A percentile compares a stretch with the other conserved stretches of the same genome.
Evolutionary conservation across 108 stramenopile species (phyloP).

Genomic region (Aurantiochytrium sp.): DNA sequence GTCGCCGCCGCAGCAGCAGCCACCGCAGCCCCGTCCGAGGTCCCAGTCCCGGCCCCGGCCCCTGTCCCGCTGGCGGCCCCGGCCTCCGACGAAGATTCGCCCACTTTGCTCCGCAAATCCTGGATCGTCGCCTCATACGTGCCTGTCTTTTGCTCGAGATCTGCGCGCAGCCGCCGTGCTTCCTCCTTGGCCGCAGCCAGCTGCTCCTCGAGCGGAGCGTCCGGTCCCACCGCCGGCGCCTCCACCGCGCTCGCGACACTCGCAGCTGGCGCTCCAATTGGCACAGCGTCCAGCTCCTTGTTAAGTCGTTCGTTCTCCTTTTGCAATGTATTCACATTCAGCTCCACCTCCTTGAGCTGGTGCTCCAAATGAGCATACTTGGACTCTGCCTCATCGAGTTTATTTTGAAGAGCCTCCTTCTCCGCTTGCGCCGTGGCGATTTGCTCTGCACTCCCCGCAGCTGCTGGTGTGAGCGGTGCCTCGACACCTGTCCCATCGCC

Average conservation of each 20-base stretch:
- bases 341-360: not conserved
- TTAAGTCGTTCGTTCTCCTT: conserved; percentile 17
- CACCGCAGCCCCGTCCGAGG: too few species aligned
- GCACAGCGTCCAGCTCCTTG: not conserved
- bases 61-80: too few species aligned
- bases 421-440: not conserved
- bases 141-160: not conserved
- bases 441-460: not conserved
- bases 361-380: not conserved
- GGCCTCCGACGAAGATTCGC: too few species aligned
- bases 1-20: not conserved
- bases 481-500: too few species aligned
- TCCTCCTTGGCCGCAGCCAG: not conserved
- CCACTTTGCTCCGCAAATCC: not conserved
- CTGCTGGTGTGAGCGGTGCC: not conserved
- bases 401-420: not conserved
- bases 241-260: not conserved
- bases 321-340: not conserved
- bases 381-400: not conserved
- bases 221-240: not conserved
- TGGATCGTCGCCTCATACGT: not conserved
- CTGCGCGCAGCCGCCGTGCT: not conserved
- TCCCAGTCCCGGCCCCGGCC: too few species aligned
- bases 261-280: not conserved
- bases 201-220: not conserved